These are phyloP conservation scores for Nyctanthes arbortristis DNA, from an alignment of 257 asterid genomes.

Conservation along the genomic window DNA sequence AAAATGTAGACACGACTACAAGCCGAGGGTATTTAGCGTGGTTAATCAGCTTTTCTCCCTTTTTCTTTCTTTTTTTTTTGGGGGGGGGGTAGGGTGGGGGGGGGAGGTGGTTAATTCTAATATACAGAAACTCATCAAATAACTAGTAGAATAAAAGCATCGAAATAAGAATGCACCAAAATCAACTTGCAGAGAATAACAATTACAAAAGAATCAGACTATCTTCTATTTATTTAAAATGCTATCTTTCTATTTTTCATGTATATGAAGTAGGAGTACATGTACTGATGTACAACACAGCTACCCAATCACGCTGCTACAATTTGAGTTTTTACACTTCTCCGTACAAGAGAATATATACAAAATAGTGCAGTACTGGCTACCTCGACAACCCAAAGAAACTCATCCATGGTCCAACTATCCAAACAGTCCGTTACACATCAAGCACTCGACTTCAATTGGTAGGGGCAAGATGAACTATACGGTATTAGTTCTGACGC, in stretches of 20 bases:
- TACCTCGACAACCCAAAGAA: constrained; percentile 24
- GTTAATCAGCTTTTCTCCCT: no score
- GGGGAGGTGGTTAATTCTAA: no score
- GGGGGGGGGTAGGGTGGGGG: no score
- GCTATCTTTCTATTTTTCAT: constrained; percentile 15
- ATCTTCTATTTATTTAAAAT: constrained; percentile 5
- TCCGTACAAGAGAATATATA: constrained; percentile 30
- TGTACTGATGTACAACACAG: constrained; percentile 18
- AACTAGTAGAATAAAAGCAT: not conserved
- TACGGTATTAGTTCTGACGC: not conserved
- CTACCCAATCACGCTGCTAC: constrained; percentile 19
- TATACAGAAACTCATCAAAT: not conserved
- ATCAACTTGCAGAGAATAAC: no score
- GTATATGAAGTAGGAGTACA: constrained; percentile 20
- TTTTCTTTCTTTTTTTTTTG: no score
- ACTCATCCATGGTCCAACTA: constrained; percentile 1
- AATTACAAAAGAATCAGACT: constrained; percentile 4
- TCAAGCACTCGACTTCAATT: constrained; percentile 14
- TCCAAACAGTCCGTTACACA: constrained; percentile 20
- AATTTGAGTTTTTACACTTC: constrained; percentile 5
- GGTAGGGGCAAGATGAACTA: constrained; percentile 10
- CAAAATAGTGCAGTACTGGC: constrained; percentile 18
- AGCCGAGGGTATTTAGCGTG: no score
- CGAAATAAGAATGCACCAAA: not conserved
- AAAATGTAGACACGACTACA: no score